Evolutionary conservation across 192 early-diverging fungal genomes (phyloP).

Genomic region (Linnemannia schmuckeri): DNA sequence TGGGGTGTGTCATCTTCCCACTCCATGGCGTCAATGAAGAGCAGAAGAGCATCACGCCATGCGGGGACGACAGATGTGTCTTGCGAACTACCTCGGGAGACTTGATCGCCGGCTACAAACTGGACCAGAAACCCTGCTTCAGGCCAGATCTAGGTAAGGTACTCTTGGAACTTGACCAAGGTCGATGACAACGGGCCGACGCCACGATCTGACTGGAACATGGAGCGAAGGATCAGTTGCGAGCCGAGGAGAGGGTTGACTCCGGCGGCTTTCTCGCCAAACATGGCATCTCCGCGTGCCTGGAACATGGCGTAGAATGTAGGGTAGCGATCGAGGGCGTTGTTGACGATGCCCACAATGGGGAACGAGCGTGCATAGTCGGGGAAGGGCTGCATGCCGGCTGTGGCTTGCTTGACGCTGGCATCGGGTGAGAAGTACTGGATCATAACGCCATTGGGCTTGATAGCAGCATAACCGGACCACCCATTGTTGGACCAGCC

Average conservation of each 20-base stretch:
- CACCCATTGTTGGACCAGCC: conserved; percentile 31
- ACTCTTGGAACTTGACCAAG: conserved; percentile 18
- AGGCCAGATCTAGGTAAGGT: conserved; percentile 4
- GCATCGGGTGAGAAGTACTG: conserved; percentile 17
- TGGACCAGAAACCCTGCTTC: conserved; percentile 12
- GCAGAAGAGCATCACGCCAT: conserved; percentile 54
- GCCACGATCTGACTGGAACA: conserved; percentile 29
- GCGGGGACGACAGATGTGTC: conserved; percentile 43
- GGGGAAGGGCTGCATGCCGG: conserved; percentile 8
- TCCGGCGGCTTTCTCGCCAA: conserved; percentile 21
- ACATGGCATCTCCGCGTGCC: not conserved
- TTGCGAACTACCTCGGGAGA: conserved; percentile 17
- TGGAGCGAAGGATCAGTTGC: conserved; percentile 46
- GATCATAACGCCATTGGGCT: not conserved
- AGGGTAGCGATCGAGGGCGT: not conserved
- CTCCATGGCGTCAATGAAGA: not conserved
- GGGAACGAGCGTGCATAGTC: not conserved
- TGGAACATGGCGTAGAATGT: conserved; percentile 27
- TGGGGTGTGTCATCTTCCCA: conserved; percentile 16
- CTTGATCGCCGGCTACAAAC: conserved; percentile 42
- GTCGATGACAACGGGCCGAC: conserved; percentile 7
- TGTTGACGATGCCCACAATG: not conserved
- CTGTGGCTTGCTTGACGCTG: not conserved
- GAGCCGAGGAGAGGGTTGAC: conserved; percentile 42
- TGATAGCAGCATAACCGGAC: conserved; percentile 26